A percentile compares a stretch with the other conserved stretches of the same genome.
These are phyloP conservation scores for Porcisia hertigi DNA, from an alignment of 208 protist genomes.

Conservation along the genomic window DNA sequence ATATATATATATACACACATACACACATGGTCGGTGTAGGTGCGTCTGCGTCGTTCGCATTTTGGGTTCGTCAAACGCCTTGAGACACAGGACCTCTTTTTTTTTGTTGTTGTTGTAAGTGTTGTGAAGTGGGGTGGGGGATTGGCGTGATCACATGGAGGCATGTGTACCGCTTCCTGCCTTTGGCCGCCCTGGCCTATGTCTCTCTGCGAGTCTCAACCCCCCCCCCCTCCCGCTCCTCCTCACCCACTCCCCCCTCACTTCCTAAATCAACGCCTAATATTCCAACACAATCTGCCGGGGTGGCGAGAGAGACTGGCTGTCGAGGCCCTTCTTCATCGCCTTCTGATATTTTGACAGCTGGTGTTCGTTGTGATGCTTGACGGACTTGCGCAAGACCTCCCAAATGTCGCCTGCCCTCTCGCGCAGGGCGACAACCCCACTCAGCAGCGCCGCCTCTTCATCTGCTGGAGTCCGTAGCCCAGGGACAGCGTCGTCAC, in stretches of 20 bases:
- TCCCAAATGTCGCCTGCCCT: slow-evolving; percentile 48
- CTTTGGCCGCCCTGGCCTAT: neutral
- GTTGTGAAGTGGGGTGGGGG: neutral
- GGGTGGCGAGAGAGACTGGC: neutral
- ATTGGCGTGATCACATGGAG: neutral
- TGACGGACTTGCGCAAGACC: slow-evolving; percentile 39
- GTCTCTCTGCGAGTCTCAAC: neutral
- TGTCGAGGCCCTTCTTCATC: slow-evolving; percentile 11
- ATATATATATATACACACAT: slow-evolving; percentile 4
- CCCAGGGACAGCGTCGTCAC: slow-evolving; percentile 33
- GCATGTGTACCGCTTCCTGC: neutral
- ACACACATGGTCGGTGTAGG: neutral
- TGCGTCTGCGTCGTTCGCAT: no score
- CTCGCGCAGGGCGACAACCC: slow-evolving; percentile 33
- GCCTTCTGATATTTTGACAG: slow-evolving; percentile 21
- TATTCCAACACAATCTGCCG: slow-evolving; percentile 23
- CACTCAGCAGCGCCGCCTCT: slow-evolving; percentile 29
- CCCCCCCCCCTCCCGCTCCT: no score
- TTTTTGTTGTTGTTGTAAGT: neutral
- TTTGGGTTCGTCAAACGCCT: neutral
- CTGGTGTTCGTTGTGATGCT: slow-evolving; percentile 43
- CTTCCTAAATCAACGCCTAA: neutral
- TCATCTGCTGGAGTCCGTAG: slow-evolving; percentile 44
- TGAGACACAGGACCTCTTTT: neutral
- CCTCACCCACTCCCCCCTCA: neutral